phyloP scores from a whole-genome alignment of 2,329 filamentous ascomycete species.

The Aureobasidium namibiae region DNA sequence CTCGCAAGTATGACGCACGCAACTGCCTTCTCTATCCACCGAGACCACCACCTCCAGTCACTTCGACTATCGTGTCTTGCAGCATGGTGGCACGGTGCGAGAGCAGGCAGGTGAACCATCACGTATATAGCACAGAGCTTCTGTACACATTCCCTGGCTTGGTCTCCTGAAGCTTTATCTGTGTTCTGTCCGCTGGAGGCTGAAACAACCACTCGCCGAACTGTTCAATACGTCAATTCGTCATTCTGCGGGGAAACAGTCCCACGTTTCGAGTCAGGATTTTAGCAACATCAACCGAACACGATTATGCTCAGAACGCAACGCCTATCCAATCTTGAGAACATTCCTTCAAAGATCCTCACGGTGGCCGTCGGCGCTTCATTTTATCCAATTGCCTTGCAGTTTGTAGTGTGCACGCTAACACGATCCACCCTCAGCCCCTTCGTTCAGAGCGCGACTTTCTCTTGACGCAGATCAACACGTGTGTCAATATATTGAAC shows the following conservation, averaged over 20 bases:
- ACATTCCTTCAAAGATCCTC: too few relatives aligned
- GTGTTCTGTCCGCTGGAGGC: not conserved
- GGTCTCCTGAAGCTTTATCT: not conserved
- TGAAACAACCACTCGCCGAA: not conserved
- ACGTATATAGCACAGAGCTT: not conserved
- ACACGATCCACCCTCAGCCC: slow-evolving; percentile 43
- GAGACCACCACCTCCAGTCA: too few relatives aligned
- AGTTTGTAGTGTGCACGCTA: not conserved
- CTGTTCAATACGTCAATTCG: not conserved
- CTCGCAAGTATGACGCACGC: not conserved
- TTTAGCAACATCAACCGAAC: not conserved
- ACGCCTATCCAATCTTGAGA: too few relatives aligned
- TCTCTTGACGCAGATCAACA: slow-evolving; percentile 72
- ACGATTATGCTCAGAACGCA: not conserved
- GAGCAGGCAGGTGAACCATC: not conserved
- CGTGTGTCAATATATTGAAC: slow-evolving; percentile 74
- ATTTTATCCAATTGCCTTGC: not conserved
- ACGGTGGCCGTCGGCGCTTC: not conserved
- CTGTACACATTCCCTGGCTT: not conserved
- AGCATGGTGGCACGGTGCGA: not conserved
- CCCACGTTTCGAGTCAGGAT: too few relatives aligned
- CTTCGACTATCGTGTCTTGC: not conserved
- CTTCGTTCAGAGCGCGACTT: slow-evolving; percentile 86
- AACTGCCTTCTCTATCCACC: not conserved
- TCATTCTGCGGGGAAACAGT: slow-evolving; percentile 7